phyloP scores from a whole-genome alignment of 2,329 filamentous ascomycete species.

The Exophiala sp. region DNA sequence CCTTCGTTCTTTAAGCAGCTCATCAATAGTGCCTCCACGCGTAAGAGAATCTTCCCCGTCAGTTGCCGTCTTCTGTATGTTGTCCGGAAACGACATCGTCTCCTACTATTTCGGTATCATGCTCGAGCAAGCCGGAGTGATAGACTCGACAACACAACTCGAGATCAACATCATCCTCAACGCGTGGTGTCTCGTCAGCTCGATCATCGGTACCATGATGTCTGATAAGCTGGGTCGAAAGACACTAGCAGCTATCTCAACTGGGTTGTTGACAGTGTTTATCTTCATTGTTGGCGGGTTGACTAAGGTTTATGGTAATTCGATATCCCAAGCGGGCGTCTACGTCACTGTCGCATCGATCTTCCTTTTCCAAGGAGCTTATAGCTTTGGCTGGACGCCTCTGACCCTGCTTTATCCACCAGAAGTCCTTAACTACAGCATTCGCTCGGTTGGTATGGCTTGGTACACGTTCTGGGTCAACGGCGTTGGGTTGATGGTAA shows the following conservation, averaged over 20 bases:
- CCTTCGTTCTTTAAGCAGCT: constrained; percentile 8
- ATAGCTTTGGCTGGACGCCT: constrained; percentile 49
- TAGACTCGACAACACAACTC: constrained; percentile 42
- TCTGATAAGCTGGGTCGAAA: constrained; percentile 45
- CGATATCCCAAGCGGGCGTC: constrained; percentile 37
- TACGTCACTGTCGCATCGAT: constrained; percentile 40
- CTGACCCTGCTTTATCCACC: constrained; percentile 49
- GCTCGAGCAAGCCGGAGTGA: constrained; percentile 47
- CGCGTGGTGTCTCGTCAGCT: constrained; percentile 46
- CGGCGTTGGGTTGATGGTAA: constrained; percentile 35
- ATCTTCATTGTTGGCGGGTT: constrained; percentile 53
- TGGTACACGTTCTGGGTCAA: constrained; percentile 34
- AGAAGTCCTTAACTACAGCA: constrained; percentile 50
- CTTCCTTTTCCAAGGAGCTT: constrained; percentile 36
- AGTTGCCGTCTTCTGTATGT: constrained; percentile 18
- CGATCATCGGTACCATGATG: constrained; percentile 45
- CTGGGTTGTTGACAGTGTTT: constrained; percentile 34
- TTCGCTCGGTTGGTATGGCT: constrained; percentile 48
- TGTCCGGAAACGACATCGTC: constrained; percentile 23
- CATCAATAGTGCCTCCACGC: constrained; percentile 6
- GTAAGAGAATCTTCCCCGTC: constrained; percentile 13
- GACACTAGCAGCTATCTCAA: constrained; percentile 38
- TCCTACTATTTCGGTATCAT: constrained; percentile 42
- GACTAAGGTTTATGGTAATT: constrained; percentile 43
- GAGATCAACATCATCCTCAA: constrained; percentile 52